Evolutionary conservation across 768 basidiomycete genomes (phyloP), one percentile per base, ranked within the genome.

Genomic region (Lactifluus volemus): DNA sequence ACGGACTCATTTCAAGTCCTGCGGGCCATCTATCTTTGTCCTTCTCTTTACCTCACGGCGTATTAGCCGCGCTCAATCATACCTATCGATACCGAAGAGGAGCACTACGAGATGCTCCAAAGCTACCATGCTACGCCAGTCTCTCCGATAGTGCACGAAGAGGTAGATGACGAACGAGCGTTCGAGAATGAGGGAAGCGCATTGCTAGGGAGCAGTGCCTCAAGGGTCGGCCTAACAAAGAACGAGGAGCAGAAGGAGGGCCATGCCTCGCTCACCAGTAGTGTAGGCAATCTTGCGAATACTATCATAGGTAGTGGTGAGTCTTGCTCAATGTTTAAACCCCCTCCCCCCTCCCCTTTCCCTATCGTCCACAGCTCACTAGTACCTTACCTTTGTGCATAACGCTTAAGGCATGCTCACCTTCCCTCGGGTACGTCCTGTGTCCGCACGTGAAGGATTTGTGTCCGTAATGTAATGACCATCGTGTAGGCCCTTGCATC

Each of bases 301-400:
- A 97, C 94, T 0, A 92, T 95, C 67, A 87, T 97, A 66, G 93
- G 93, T 14, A 95, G 89, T 57, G 92, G 92, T 84, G 71, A 68
- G 81, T 61, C n/a, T 19, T n/a, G 19, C 48, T 44, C 5, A 4
- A 0, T 49, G 41, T 7, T 15, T 42, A n/a, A 1, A n/a, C n/a
- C n/a, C n/a, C n/a, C 2, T 25, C 25, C 25, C 17, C 50, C 25
- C 8, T 15, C 21, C 4, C n/a, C 12, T 15, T 17, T 19, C 21
- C 41, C 36, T 29, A 5, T 53, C 21, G 29, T 34, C 39, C 25
- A 41, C n/a, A 6, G 12, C 49, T 44, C 14, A 42, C 41, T 9
- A 15, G 25, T 25, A 25, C 25, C 25, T 25, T 34, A 1, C 21
- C 9, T 25, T 2, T 15, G 14, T 6, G 32, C 29, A 49, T n/a